phyloP scores from a whole-genome alignment of 106 monocot genomes.

The Dendrobium catenatum region DNA sequence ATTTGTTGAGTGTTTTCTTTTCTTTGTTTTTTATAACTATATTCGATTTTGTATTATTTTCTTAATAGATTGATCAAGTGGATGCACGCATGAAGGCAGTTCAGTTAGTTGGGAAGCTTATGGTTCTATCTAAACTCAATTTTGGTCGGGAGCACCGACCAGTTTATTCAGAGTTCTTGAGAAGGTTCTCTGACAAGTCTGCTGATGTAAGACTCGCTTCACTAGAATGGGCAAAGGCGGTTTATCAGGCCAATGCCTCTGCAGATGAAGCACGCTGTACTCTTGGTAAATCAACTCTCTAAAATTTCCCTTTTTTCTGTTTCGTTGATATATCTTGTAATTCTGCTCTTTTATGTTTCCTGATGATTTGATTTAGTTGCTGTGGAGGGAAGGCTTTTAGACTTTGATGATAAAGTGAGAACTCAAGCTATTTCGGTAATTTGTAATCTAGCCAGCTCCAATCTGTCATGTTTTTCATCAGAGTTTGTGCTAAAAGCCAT shows the following conservation, averaged over 20 bases:
- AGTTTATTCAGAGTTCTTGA: conserved; percentile 73
- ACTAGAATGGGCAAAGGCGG: conserved; percentile 68
- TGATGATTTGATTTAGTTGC: conserved; percentile 41
- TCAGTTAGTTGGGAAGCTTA: conserved; percentile 57
- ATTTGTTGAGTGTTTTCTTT: neutral
- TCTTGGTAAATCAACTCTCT: conserved; percentile 40
- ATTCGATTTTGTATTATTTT: conserved; percentile 6
- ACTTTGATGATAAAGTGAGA: conserved; percentile 93
- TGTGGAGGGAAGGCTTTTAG: conserved; percentile 70
- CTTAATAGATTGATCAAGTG: conserved; percentile 75
- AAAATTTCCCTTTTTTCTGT: neutral
- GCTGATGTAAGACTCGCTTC: conserved; percentile 68
- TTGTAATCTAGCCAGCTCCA: conserved; percentile 76
- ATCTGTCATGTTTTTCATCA: conserved; percentile 54
- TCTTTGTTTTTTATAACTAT: neutral
- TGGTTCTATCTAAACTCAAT: conserved; percentile 50
- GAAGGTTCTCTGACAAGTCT: conserved; percentile 88
- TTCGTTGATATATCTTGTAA: neutral
- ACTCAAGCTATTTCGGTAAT: conserved; percentile 63
- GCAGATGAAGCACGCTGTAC: conserved; percentile 44
- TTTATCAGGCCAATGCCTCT: conserved; percentile 35
- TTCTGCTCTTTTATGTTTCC: conserved; percentile 4
- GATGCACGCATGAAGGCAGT: conserved; percentile 86
- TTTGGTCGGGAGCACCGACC: conserved; percentile 43
- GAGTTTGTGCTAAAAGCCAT: conserved; percentile 43